These are phyloP conservation scores for Penicillium atrosanguineum DNA, from an alignment of 495 filamentous ascomycete genomes.

Conservation along the genomic window DNA sequence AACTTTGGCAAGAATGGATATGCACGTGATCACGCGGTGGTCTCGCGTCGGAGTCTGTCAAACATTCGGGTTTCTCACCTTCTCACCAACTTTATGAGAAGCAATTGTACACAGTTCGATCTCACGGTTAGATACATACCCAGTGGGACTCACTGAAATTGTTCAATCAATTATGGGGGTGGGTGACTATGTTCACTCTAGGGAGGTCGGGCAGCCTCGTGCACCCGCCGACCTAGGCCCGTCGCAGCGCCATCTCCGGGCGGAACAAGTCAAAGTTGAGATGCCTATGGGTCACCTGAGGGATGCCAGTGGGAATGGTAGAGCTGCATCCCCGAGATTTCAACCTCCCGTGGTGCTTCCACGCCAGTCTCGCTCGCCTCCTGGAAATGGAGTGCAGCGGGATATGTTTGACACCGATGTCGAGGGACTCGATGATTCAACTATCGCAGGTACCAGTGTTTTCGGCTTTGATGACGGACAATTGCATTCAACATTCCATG, in stretches of 20 bases:
- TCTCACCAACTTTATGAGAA: constrained; percentile 2
- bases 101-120: neutral
- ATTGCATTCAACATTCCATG: constrained; percentile 23
- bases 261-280: constrained; percentile 38
- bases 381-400: constrained; percentile 22
- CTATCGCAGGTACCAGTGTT: constrained; percentile 42
- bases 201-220: constrained; percentile 35
- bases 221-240: constrained; percentile 23
- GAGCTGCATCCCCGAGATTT: constrained; percentile 12
- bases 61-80: constrained; percentile 3
- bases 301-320: constrained; percentile 20
- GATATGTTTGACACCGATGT: constrained; percentile 48
- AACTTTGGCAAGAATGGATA: neutral
- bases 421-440: constrained; percentile 47
- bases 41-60: constrained; percentile 22
- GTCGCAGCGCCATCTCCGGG: constrained; percentile 33
- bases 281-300: constrained; percentile 26
- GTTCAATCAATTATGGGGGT: constrained; percentile 37
- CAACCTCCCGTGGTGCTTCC: constrained; percentile 16
- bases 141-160: neutral
- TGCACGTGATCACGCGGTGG: constrained; percentile 44
- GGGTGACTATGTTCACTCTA: constrained; percentile 45
- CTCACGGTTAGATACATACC: neutral
- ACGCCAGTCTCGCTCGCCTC: constrained; percentile 12
- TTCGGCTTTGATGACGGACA: constrained; percentile 35